Base-by-base conservation (phyloP, 2,329 filamentous ascomycete genomes). In the Chaetothyriales sp. region DNA sequence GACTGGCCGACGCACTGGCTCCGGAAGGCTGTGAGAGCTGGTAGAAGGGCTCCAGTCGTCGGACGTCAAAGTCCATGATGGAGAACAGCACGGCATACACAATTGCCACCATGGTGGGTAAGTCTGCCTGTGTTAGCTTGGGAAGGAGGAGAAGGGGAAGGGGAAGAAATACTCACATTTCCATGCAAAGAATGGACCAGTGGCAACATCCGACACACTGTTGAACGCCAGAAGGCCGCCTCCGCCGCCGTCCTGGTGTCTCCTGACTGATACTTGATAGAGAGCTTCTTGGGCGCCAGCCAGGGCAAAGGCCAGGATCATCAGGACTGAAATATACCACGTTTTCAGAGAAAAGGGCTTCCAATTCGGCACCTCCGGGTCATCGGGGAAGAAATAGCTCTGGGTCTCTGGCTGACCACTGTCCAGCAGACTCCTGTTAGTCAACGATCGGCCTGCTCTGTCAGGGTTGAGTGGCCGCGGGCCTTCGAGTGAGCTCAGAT, bases 11-110 rank as follows among this genome's bases (percentile, higher is more conserved):
- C 6, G 65, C 65, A 15, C 57, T 59, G 32, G 61, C 63, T 2
- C 65, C 65, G 12, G 56, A 58, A 12, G 60, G 60, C 49, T 61
- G 62, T 3, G 65, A 66, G 7, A 67, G 57, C 50, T 66, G 71
- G 52, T 73, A 74, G 53, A 68, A 74, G 4, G 71, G 71, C 52
- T 74, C 71, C 26, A 74, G 57, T n/a, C 71, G 68, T 55, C 73
- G 72, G 46, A 73, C 69, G 42, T 74, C 71, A 47, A 70, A 74
- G 53, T 74, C 71, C 25, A 69, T 66, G 53, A 73, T 69, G 51
- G 73, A 71, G 68, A 71, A 74, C 10, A 73, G 55, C 10, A 74
- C 69, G 45, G 72, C 70, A 51, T 72, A 74, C 19, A 65, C 65
- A 46, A 74, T 69, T 32, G 71, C 68, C n/a, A 71, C 59, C 46